phyloP scores from a whole-genome alignment of 1,139 yeast species.

The Debaryomyces sp. region DNA sequence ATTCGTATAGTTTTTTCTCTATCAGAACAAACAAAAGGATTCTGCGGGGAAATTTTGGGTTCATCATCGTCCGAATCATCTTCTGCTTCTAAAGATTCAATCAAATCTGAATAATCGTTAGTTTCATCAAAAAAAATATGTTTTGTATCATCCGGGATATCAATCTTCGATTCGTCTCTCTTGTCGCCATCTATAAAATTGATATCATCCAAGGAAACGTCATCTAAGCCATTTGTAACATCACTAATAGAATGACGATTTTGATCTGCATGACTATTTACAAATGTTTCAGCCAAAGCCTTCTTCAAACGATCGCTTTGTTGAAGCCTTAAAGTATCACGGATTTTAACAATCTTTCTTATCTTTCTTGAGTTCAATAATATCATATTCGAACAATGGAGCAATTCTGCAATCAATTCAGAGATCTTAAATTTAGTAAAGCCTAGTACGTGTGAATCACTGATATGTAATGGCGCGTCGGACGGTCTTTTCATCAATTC shows the following conservation, averaged over 20 bases:
- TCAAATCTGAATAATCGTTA: slow-evolving; percentile 11
- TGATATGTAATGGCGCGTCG: slow-evolving; percentile 24
- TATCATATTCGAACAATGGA: slow-evolving; percentile 54
- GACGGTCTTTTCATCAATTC: slow-evolving; percentile 32
- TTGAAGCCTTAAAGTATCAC: slow-evolving; percentile 40
- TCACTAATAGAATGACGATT: slow-evolving; percentile 19
- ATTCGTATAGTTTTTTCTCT: slow-evolving; percentile 35
- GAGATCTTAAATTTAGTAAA: slow-evolving; percentile 46
- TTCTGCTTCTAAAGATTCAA: slow-evolving; percentile 21
- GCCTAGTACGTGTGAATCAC: slow-evolving; percentile 30
- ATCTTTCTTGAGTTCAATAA: slow-evolving; percentile 45
- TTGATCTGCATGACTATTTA: slow-evolving; percentile 12
- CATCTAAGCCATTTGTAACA: slow-evolving; percentile 42
- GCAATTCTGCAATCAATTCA: slow-evolving; percentile 48
- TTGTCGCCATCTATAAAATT: slow-evolving; percentile 18
- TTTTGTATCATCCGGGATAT: slow-evolving; percentile 2
- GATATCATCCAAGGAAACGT: slow-evolving; percentile 41
- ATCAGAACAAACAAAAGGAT: slow-evolving; percentile 47
- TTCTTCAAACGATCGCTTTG: slow-evolving; percentile 32
- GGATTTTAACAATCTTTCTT: slow-evolving; percentile 33
- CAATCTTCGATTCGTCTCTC: background rate
- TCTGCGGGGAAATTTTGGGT: slow-evolving; percentile 48
- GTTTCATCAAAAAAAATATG: background rate
- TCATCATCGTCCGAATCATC: slow-evolving; percentile 51
- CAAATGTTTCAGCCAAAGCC: slow-evolving; percentile 35